Conservation (phyloP, 305 asterid species). For the Rubia tinctorum region DNA sequence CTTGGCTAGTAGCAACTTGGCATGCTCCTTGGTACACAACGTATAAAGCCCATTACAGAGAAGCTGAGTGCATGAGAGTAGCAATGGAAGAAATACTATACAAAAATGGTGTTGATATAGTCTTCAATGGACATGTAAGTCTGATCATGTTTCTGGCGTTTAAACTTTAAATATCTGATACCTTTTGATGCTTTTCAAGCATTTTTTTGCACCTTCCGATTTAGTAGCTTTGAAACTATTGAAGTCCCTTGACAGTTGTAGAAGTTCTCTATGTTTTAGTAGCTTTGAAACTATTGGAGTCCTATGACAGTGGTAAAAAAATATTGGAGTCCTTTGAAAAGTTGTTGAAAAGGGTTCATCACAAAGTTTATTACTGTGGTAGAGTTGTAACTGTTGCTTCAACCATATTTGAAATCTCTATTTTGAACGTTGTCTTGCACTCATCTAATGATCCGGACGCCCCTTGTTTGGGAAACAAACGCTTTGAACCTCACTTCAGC, state of each 20-base stretch:
- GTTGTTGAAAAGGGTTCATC: background rate
- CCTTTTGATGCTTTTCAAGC: background rate
- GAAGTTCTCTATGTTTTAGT: background rate
- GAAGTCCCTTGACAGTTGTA: too few relatives aligned
- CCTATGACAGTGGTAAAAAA: too few relatives aligned
- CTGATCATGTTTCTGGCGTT: too few relatives aligned
- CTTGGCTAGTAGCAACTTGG: constrained; percentile 90
- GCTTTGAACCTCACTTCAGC: background rate
- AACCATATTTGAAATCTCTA: background rate
- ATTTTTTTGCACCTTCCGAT: background rate
- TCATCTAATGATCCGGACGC: background rate
- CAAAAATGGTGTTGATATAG: constrained; percentile 66
- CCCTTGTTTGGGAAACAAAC: background rate
- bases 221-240: background rate
- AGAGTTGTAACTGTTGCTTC: background rate
- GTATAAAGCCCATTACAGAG: constrained; percentile 82
- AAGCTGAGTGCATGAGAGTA: constrained; percentile 92
- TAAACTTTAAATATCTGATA: too few relatives aligned
- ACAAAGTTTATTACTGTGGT: background rate
- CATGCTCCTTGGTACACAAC: constrained; percentile 97
- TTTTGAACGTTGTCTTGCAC: background rate
- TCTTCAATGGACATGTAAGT: constrained; percentile 93
- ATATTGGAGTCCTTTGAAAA: background rate
- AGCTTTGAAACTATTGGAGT: background rate
- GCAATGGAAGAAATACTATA: constrained; percentile 85